Evolutionary conservation across 768 basidiomycete species (phyloP), one percentile per base, ranked within the genome.

Genomic region (Naganishia vishniacii): DNA sequence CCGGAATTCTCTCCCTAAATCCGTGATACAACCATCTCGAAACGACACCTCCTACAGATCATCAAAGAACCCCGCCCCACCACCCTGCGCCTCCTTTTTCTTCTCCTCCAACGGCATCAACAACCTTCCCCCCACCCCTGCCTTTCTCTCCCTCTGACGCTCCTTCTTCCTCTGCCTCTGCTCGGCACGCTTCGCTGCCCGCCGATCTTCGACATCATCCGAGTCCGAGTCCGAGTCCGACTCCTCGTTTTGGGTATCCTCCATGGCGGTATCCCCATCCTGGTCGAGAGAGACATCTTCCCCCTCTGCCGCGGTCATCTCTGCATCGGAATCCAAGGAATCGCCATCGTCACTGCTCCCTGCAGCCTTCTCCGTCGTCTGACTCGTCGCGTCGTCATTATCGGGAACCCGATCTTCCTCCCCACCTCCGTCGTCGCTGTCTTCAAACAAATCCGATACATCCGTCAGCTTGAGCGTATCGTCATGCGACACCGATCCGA

Each of bases 401-500:
- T 71, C 72, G 34, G 71, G 77, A 7, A 73, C 74, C 13, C 78
- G 77, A 26, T 79, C 48, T 1, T 37, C 70, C 8, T 68, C 70
- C 20, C 73, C 75, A 20, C 68, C 77, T 25, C 79, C 77, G 3
- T 75, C 77, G 29, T 81, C 82, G 34, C 80, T 81, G 34, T 83
- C 82, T 65, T 83, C 82, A 69, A 94, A 87, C 48, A 91, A 83
- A 37, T 84, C 86, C 70, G 82, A 84, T 51, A 97, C 80, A 77
- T 94, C 88, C 28, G 91, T 93, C 79, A 97, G 78, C 72, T 86
- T 87, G 68, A 95, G 72, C 8, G 83, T 81, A 62, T 94, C 89
- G 66, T 97, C 93, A 69, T 97, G 92, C 31, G 90, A 89, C 26
- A 85, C 89, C 74, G 91, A 93, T 23, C 86, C 93, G n/a, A 91